A percentile compares a stretch with the other conserved stretches of the same genome.
Evolutionary conservation across 1,284 basidiomycete species (phyloP).

Genomic region (Marasmius oreades): DNA sequence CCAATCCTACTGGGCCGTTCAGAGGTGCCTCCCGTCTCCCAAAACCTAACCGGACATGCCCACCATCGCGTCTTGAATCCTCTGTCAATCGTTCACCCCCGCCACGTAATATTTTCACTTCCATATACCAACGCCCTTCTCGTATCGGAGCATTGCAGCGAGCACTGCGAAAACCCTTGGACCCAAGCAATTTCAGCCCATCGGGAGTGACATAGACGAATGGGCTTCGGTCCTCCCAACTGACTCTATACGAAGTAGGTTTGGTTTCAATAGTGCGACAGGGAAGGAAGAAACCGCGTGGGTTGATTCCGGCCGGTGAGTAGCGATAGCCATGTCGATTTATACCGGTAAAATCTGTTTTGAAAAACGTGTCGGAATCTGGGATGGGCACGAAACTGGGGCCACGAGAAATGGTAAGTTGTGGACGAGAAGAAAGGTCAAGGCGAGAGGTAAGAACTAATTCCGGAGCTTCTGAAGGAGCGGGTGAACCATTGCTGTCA

Average conservation of each 20-base stretch:
- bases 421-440: constrained; percentile 62
- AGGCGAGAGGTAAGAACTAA: constrained; percentile 54
- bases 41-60: constrained; percentile 91
- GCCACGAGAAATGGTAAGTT: constrained; percentile 66
- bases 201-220: constrained; percentile 81
- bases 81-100: constrained; percentile 60
- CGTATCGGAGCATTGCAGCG: constrained; percentile 88
- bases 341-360: constrained; percentile 66
- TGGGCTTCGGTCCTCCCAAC: constrained; percentile 86
- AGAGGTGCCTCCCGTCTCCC: constrained; percentile 88
- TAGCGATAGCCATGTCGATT: constrained; percentile 82
- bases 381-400: constrained; percentile 58
- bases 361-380: constrained; percentile 54
- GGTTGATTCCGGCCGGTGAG: constrained; percentile 72
- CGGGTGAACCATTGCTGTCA: not conserved
- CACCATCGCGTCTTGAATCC: constrained; percentile 53
- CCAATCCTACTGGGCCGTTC: constrained; percentile 90
- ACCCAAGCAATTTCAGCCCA: constrained; percentile 74
- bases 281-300: constrained; percentile 53
- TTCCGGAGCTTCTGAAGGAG: constrained; percentile 27
- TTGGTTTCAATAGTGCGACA: constrained; percentile 79
- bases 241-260: constrained; percentile 64
- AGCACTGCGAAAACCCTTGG: constrained; percentile 88
- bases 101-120: constrained; percentile 78
- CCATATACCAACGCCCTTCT: constrained; percentile 94